phyloP scores from a whole-genome alignment of 1,284 basidiomycete species.

The Rhodotorula sp. region DNA sequence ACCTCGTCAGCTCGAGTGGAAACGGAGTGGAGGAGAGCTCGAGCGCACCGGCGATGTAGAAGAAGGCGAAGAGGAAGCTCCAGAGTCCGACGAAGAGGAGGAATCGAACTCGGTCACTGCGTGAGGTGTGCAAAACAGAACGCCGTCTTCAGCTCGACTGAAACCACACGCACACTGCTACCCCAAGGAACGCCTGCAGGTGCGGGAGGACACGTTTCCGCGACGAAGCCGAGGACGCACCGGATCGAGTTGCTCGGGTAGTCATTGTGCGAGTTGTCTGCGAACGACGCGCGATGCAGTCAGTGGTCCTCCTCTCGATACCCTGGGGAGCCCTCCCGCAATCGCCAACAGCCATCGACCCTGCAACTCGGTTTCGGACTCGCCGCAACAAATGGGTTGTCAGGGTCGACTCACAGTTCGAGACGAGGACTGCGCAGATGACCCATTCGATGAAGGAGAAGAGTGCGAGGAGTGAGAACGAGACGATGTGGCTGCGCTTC shows the following conservation, averaged over 20 bases:
- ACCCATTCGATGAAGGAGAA: conserved; percentile 41
- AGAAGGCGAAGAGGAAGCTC: conserved; percentile 37
- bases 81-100: conserved; percentile 42
- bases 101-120: conserved; percentile 32
- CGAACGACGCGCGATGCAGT: no score
- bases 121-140: no score
- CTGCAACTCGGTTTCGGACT: no score
- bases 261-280: conserved; percentile 31
- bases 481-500: conserved; percentile 38
- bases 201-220: no score
- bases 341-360: not conserved
- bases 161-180: no score
- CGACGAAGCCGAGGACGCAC: not conserved
- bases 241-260: conserved; percentile 32
- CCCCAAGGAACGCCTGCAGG: not conserved
- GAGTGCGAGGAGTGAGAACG: conserved; percentile 39
- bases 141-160: no score
- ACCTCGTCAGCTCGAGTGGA: not conserved
- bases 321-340: not conserved
- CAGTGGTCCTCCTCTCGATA: no score
- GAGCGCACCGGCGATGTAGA: conserved; percentile 32
- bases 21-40: not conserved
- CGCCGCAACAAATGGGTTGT: no score
- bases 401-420: conserved; percentile 14
- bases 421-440: conserved; percentile 40